phyloP scores from a whole-genome alignment of 306 rosid species.

The Dalbergia oliveri region DNA sequence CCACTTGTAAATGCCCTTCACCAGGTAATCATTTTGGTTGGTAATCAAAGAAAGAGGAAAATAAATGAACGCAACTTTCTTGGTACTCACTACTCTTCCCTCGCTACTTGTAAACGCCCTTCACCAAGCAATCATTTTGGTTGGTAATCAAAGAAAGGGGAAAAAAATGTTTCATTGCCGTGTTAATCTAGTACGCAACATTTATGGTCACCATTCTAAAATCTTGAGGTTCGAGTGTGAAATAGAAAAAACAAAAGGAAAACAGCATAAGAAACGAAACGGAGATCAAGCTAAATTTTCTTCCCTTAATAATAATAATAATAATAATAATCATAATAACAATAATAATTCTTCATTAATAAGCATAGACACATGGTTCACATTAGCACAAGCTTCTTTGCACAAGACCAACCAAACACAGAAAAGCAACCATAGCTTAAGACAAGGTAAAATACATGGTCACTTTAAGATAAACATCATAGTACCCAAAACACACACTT shows the following conservation, averaged over 20 bases:
- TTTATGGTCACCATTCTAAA: neutral
- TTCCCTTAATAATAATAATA: neutral
- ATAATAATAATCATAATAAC: neutral
- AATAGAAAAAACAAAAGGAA: neutral
- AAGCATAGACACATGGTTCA: slow-evolving; percentile 27
- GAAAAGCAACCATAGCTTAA: slow-evolving; percentile 14
- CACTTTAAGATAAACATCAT: neutral
- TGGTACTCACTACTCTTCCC: too few relatives aligned
- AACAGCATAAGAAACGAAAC: neutral
- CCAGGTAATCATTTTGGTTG: neutral
- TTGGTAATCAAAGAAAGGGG: neutral
- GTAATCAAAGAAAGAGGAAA: neutral
- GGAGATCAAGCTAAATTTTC: neutral
- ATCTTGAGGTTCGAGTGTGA: neutral
- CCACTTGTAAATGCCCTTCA: neutral
- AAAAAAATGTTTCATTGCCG: neutral
- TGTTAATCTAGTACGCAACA: neutral
- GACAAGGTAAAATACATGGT: neutral
- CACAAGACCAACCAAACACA: neutral
- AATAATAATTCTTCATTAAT: neutral
- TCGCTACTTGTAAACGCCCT: neutral
- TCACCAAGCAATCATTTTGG: neutral
- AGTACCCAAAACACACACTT: neutral
- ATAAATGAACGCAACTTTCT: neutral
- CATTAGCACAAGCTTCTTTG: slow-evolving; percentile 10